Conservation (phyloP, 202 grass and related monocot genomes). For the Carex sylvatica region DNA sequence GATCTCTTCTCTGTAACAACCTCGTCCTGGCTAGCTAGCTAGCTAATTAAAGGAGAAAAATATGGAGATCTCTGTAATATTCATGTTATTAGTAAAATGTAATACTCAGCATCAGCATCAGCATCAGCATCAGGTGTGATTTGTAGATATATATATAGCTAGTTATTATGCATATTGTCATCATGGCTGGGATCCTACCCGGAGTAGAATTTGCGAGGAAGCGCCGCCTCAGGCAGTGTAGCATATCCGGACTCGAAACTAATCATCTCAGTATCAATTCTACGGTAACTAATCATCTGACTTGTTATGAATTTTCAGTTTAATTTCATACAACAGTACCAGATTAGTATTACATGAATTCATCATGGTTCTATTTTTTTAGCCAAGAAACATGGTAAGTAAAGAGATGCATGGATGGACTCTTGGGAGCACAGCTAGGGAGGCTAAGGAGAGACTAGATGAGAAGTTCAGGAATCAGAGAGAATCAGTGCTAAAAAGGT, state of each 20-base stretch:
- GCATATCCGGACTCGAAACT: neutral
- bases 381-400: constrained; percentile 46
- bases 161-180: constrained; percentile 11
- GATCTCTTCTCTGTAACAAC: neutral
- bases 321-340: neutral
- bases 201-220: constrained; percentile 80
- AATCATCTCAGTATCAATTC: constrained; percentile 12
- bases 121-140: neutral
- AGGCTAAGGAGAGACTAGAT: constrained; percentile 81
- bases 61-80: constrained; percentile 1
- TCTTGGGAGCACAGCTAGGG: constrained; percentile 58
- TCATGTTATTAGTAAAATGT: neutral
- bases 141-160: neutral
- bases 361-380: neutral
- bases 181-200: constrained; percentile 86
- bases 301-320: neutral
- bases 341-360: neutral
- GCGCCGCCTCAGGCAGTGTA: constrained; percentile 45
- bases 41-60: neutral
- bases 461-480: constrained; percentile 50
- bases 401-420: constrained; percentile 44
- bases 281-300: constrained; percentile 14
- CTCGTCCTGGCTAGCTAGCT: neutral
- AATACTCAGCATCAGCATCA: neutral
- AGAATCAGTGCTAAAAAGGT: constrained; percentile 51